Evolutionary conservation across 768 basidiomycete genomes (phyloP).

Genomic region (Tricholoma hemisulphureum): DNA sequence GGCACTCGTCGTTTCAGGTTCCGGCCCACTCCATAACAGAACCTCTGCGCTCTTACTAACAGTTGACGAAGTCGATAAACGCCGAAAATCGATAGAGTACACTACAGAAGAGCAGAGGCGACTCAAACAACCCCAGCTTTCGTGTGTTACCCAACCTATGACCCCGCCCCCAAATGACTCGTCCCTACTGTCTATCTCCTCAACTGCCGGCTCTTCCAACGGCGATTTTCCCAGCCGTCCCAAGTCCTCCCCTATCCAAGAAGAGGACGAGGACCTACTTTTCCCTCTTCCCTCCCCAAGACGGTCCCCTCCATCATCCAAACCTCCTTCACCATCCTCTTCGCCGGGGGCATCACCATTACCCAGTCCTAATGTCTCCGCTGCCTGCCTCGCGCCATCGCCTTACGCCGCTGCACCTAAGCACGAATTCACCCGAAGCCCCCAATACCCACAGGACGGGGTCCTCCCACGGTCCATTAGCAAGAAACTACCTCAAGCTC

Average conservation of each 20-base stretch:
- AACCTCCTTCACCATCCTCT: constrained; percentile 21
- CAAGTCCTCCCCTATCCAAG: constrained; percentile 42
- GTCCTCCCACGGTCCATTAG: constrained; percentile 12
- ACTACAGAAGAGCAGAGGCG: constrained; percentile 16
- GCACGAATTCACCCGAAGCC: not conserved
- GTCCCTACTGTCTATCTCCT: constrained; percentile 9
- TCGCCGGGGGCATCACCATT: constrained; percentile 20
- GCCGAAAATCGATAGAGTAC: constrained; percentile 46
- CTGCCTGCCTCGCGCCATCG: constrained; percentile 9
- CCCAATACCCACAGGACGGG: constrained; percentile 9
- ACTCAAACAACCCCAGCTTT: constrained; percentile 8
- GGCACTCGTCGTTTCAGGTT: constrained; percentile 11
- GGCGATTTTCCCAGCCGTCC: constrained; percentile 14
- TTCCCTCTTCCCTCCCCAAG: constrained; percentile 61
- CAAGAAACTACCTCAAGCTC: constrained; percentile 10
- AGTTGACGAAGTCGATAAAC: constrained; percentile 66
- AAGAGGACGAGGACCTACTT: constrained; percentile 56
- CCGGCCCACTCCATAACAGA: constrained; percentile 9
- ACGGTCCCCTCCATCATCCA: constrained; percentile 47
- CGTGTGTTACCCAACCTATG: constrained; percentile 12
- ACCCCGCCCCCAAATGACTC: constrained; percentile 1
- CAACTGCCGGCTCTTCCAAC: constrained; percentile 4
- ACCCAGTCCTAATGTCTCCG: constrained; percentile 16
- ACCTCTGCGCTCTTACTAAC: constrained; percentile 38
- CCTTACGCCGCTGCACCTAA: constrained; percentile 1